These are phyloP conservation scores for Craspedostauros australis DNA, from an alignment of 108 stramenopile genomes.

Conservation along the genomic window DNA sequence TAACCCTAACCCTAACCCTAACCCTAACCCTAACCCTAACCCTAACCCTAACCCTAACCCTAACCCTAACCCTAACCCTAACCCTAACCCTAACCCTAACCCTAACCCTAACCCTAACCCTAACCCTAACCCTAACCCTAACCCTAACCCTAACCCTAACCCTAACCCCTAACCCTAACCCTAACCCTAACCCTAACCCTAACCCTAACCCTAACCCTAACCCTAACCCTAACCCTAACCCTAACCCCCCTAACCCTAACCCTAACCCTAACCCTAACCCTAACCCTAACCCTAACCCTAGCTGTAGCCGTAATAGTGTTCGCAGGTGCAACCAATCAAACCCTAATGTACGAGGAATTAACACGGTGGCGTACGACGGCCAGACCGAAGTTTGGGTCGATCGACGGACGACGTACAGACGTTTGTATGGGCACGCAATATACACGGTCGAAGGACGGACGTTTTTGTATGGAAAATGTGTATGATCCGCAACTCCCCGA, in stretches of 20 bases:
- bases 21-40: constrained; percentile 38
- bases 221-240: constrained; percentile 9
- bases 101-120: constrained; percentile 1
- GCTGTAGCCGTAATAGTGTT: neutral
- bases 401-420: no score
- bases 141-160: constrained; percentile 5
- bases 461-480: no score
- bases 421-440: no score
- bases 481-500: no score
- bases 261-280: constrained; percentile 7
- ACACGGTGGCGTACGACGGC: no score
- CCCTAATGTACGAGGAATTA: no score
- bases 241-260: constrained; percentile 9
- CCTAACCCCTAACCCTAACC: no score
- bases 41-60: constrained; percentile 34
- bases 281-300: constrained; percentile 1
- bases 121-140: constrained; percentile 1
- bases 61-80: constrained; percentile 27
- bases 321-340: no score
- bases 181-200: constrained; percentile 6
- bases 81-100: constrained; percentile 3
- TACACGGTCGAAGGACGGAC: no score
- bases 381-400: no score
- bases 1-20: constrained; percentile 38
- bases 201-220: constrained; percentile 9